Evolutionary conservation across 495 filamentous ascomycete genomes (phyloP).

Genomic region (Bryoglossum gracile): DNA sequence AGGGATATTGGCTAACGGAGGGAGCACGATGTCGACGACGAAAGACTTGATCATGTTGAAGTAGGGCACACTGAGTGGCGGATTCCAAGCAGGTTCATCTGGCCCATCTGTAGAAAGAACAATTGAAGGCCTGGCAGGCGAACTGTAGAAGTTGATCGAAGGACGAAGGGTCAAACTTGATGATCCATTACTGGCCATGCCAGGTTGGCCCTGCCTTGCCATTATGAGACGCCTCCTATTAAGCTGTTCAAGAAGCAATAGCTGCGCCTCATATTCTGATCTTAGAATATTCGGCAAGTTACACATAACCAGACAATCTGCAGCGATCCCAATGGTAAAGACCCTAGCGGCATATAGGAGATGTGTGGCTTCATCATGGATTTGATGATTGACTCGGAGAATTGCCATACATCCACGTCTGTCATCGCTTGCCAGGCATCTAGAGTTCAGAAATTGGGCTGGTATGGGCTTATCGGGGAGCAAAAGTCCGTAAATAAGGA

Average conservation of each 20-base stretch:
- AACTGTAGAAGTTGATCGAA: slow-evolving; percentile 1
- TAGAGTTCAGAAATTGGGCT: background rate
- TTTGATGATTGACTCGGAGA: slow-evolving; percentile 13
- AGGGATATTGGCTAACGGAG: background rate
- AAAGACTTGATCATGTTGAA: slow-evolving; percentile 16
- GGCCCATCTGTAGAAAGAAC: slow-evolving; percentile 6
- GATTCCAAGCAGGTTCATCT: slow-evolving; percentile 8
- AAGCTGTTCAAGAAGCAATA: slow-evolving; percentile 95
- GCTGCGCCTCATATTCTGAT: slow-evolving; percentile 96
- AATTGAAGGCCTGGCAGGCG: background rate
- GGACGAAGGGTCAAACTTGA: slow-evolving; percentile 8
- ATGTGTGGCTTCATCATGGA: slow-evolving; percentile 14
- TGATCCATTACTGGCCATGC: slow-evolving; percentile 50
- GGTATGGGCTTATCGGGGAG: slow-evolving; percentile 12
- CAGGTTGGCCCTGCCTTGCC: slow-evolving; percentile 90
- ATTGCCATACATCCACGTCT: slow-evolving; percentile 3
- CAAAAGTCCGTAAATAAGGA: slow-evolving; percentile 12
- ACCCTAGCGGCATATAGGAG: slow-evolving; percentile 7
- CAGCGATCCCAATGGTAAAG: slow-evolving; percentile 11
- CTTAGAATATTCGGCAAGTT: slow-evolving; percentile 26
- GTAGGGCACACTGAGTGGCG: slow-evolving; percentile 7
- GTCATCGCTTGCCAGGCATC: background rate
- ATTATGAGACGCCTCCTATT: slow-evolving; percentile 93
- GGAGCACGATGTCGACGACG: slow-evolving; percentile 5
- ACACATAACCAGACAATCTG: slow-evolving; percentile 12